phyloP scores from a whole-genome alignment of 345 rosid genomes.

The Sonneratia caseolaris region DNA sequence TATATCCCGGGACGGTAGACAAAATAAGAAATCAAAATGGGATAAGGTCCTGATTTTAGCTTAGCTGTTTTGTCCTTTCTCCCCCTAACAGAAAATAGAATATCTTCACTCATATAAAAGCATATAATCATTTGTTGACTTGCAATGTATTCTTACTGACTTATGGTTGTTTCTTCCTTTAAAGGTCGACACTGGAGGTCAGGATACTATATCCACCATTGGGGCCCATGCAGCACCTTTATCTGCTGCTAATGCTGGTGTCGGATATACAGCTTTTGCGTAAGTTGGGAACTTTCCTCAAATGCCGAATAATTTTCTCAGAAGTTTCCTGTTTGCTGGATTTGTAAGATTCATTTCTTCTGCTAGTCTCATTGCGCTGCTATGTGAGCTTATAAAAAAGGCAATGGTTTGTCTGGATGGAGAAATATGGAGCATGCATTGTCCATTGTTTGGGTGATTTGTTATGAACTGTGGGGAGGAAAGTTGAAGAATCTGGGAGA shows the following conservation, averaged over 20 bases:
- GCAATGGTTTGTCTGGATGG: background rate
- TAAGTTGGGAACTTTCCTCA: slow-evolving; percentile 27
- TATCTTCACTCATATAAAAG: background rate
- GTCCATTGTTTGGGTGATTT: background rate
- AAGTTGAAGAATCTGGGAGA: background rate
- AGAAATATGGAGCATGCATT: background rate
- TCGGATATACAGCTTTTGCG: slow-evolving; percentile 89
- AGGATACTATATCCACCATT: slow-evolving; percentile 45
- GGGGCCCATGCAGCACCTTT: slow-evolving; percentile 50
- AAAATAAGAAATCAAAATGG: slow-evolving; percentile 92
- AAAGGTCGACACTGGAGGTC: slow-evolving; percentile 77
- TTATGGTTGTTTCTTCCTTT: slow-evolving; percentile 5
- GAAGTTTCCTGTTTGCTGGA: background rate
- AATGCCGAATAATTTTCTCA: background rate
- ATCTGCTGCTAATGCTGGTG: slow-evolving; percentile 67
- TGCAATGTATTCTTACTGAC: background rate
- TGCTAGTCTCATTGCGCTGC: background rate
- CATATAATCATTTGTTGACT: background rate
- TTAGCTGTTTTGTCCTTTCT: background rate
- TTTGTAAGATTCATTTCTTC: background rate
- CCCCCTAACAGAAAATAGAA: background rate
- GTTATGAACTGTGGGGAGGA: background rate
- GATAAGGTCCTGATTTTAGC: slow-evolving; percentile 47
- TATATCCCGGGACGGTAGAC: slow-evolving; percentile 54
- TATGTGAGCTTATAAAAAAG: background rate